A percentile compares a stretch with the other conserved stretches of the same genome.
Evolutionary conservation across 345 rosid genomes (phyloP).

Genomic region (Salix dunnii): DNA sequence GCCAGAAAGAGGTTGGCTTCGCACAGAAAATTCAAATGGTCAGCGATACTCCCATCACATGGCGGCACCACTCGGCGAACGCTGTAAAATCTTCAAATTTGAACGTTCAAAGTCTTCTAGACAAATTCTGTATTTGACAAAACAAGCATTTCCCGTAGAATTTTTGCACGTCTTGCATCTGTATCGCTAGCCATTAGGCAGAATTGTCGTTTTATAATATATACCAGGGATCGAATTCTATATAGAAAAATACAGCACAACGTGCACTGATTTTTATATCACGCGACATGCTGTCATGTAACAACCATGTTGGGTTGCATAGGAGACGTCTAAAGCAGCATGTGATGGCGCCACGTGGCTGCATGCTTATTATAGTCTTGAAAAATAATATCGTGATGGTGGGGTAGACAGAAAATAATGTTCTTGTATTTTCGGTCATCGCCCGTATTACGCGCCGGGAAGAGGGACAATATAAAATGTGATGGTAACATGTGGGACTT

Average conservation of each 20-base stretch:
- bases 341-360: slow-evolving; percentile 36
- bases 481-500: slow-evolving; percentile 23
- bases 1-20: too few species aligned
- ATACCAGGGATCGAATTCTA: background rate
- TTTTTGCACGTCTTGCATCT: background rate
- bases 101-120: background rate
- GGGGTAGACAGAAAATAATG: slow-evolving; percentile 11
- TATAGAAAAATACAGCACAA: background rate
- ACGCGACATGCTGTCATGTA: slow-evolving; percentile 2
- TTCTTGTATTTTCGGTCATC: too few species aligned
- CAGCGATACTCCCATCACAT: background rate
- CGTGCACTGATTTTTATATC: background rate
- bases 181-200: background rate
- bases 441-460: slow-evolving; percentile 29
- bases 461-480: slow-evolving; percentile 22
- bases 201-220: background rate
- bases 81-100: background rate
- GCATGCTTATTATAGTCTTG: background rate
- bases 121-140: background rate
- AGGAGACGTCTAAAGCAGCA: slow-evolving; percentile 10
- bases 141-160: background rate
- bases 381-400: background rate
- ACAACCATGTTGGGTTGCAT: slow-evolving; percentile 19
- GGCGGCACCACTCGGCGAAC: background rate
- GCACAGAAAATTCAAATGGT: background rate